Conservation (phyloP, 192 early-diverging fungal genomes). For the Coemansia sp. region DNA sequence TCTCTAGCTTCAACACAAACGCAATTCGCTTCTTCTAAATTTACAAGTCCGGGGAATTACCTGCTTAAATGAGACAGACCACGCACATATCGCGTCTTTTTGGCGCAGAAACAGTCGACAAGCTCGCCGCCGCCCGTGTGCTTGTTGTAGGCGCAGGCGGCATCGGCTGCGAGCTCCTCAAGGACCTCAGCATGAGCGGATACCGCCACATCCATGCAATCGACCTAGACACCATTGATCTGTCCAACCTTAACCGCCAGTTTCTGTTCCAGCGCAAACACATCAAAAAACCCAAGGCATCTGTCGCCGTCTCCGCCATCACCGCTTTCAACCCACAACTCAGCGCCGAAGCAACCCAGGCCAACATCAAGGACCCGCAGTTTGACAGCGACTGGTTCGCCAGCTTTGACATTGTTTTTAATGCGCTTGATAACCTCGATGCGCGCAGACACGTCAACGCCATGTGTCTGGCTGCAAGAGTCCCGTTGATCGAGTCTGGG, state of each 20-base stretch:
- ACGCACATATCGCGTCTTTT: constrained; percentile 31
- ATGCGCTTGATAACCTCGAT: constrained; percentile 95
- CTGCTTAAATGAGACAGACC: background rate
- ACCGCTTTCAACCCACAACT: constrained; percentile 80
- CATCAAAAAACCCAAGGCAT: constrained; percentile 88
- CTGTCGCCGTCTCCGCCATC: constrained; percentile 83
- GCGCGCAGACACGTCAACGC: constrained; percentile 92
- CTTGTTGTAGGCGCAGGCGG: constrained; percentile 87
- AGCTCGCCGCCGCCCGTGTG: constrained; percentile 37
- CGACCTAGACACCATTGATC: constrained; percentile 97
- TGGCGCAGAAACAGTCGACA: constrained; percentile 19
- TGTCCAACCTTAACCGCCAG: constrained; percentile 98
- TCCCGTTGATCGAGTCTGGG: constrained; percentile 95
- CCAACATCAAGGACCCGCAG: constrained; percentile 83
- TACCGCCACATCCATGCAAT: constrained; percentile 83
- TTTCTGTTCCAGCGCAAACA: constrained; percentile 96
- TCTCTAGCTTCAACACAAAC: background rate
- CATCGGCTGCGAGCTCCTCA: constrained; percentile 98
- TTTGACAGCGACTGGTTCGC: constrained; percentile 89
- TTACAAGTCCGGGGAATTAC: too few relatives aligned
- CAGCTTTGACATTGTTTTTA: constrained; percentile 87
- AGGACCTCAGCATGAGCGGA: constrained; percentile 88
- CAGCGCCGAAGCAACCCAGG: constrained; percentile 66
- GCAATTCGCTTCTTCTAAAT: too few relatives aligned
- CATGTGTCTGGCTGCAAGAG: constrained; percentile 89